Evolutionary conservation across 805 yeast genomes (phyloP).

Genomic region (Spathaspora passalidarum): DNA sequence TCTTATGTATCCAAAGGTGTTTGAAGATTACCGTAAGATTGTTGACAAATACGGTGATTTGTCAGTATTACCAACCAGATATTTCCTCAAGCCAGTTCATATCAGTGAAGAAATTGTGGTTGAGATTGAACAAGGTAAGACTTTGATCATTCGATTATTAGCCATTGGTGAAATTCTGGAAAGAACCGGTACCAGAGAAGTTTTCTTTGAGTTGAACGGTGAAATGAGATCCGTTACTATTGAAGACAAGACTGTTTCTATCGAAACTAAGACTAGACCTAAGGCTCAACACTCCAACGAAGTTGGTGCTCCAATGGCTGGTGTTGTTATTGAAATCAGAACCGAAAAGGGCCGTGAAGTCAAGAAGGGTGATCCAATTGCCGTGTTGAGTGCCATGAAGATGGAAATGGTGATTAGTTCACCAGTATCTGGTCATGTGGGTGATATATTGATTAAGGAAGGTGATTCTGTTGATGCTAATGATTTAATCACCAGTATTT

Average conservation of each 20-base stretch:
- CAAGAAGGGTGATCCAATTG: conserved; percentile 94
- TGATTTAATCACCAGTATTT: conserved; percentile 61
- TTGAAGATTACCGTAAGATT: conserved; percentile 76
- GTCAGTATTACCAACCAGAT: conserved; percentile 89
- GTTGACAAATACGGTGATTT: conserved; percentile 84
- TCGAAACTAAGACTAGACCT: conserved; percentile 81
- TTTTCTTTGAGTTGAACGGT: conserved; percentile 96
- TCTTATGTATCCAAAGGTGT: conserved; percentile 98
- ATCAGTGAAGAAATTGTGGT: conserved; percentile 87
- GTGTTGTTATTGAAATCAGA: conserved; percentile 93
- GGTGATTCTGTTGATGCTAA: conserved; percentile 96
- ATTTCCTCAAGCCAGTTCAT: conserved; percentile 83
- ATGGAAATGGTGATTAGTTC: conserved; percentile 99
- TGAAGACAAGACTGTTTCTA: conserved; percentile 81
- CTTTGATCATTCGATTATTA: conserved; percentile 82
- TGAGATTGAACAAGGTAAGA: conserved; percentile 92
- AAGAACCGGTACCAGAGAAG: conserved; percentile 90
- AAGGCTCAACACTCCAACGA: conserved; percentile 93
- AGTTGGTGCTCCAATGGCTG: conserved; percentile 99
- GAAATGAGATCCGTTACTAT: conserved; percentile 95
- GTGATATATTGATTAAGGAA: conserved; percentile 73
- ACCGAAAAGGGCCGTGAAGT: conserved; percentile 84
- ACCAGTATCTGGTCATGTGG: conserved; percentile 81
- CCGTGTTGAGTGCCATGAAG: conserved; percentile 96
- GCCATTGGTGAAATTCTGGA: conserved; percentile 88